Evolutionary conservation across 305 asterid genomes (phyloP), one percentile per base, ranked within the genome.

Genomic region (Nicotiana rustica): DNA sequence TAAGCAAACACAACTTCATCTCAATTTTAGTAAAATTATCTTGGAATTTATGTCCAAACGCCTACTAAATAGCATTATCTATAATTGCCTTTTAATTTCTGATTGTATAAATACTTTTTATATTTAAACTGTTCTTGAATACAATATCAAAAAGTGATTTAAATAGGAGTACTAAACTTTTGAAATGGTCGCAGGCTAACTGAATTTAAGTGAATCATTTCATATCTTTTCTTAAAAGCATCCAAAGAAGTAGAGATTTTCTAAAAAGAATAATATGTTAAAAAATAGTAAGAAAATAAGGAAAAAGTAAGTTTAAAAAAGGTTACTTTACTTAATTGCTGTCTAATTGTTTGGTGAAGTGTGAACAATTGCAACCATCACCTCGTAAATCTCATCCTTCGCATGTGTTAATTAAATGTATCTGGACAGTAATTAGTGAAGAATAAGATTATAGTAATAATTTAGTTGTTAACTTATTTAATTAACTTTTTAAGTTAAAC

Each of bases 151-250:
- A 67, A 67, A 13, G 73, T 15, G 35, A 31, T 33, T 47, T 33
- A 14, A 6, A 33, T 33, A 33, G 33, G 33, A 31, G 33, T 47
- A 67, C n/a, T 67, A 67, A 67, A 33, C 47, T 33, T 33, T 33
- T 2, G 1, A 33, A 67, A 15, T 33, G 8, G 49, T 33, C 36
- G 76, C 76, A 68, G 55, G 25, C 15, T 68, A 68, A 36, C 31
- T 68, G 49, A 68, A 68, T 68, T 36, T 21, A n/a, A 47, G 78
- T 71, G 64, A 73, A 25, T 73, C 79, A 14, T 49, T 73, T 49
- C 64, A 73, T 73, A 73, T 73, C 64, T 73, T 73, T 73, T 73
- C 64, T 73, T 25, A 73, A 73, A 73, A 73, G 79, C 15, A 49
- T 49, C 25, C 44, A 73, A 49, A 49, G 2, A 25, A 49, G 8